Evolutionary conservation across 805 yeast genomes (phyloP).

Genomic region (Nakazawaea molendinolei): DNA sequence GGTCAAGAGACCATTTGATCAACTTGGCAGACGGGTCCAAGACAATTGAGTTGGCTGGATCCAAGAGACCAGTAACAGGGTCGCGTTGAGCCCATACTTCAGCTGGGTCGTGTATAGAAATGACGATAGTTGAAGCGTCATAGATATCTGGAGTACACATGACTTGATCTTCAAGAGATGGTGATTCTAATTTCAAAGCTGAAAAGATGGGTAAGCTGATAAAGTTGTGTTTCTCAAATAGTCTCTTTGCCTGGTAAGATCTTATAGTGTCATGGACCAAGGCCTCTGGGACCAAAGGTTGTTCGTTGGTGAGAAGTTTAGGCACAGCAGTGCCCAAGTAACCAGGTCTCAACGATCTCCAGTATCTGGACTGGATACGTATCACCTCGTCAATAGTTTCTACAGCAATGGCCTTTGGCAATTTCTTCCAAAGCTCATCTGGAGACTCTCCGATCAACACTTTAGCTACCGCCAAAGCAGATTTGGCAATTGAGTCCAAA

Average conservation of each 20-base stretch:
- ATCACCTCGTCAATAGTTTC: conserved; percentile 78
- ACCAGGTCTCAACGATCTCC: conserved; percentile 81
- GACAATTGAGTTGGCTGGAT: conserved; percentile 63
- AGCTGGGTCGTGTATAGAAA: conserved; percentile 85
- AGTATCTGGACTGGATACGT: conserved; percentile 73
- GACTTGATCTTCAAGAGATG: conserved; percentile 54
- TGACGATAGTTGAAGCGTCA: conserved; percentile 53
- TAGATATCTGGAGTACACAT: conserved; percentile 68
- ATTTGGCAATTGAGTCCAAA: conserved; percentile 79
- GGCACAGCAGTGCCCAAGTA: conserved; percentile 27
- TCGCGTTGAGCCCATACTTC: conserved; percentile 86
- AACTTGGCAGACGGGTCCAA: conserved; percentile 69
- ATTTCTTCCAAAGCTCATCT: conserved; percentile 54
- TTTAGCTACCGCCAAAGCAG: conserved; percentile 89
- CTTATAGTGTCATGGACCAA: conserved; percentile 71
- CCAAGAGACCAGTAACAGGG: conserved; percentile 72
- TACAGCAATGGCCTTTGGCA: conserved; percentile 72
- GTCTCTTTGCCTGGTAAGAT: conserved; percentile 54
- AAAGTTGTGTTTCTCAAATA: conserved; percentile 50
- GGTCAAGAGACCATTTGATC: conserved; percentile 55
- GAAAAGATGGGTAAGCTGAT: conserved; percentile 60
- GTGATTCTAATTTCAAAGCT: conserved; percentile 33
- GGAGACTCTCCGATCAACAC: conserved; percentile 95
- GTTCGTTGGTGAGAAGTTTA: conserved; percentile 19
- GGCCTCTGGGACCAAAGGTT: conserved; percentile 15